phyloP scores from a whole-genome alignment of 2,329 filamentous ascomycete genomes.

The Colletotrichum shisoi region DNA sequence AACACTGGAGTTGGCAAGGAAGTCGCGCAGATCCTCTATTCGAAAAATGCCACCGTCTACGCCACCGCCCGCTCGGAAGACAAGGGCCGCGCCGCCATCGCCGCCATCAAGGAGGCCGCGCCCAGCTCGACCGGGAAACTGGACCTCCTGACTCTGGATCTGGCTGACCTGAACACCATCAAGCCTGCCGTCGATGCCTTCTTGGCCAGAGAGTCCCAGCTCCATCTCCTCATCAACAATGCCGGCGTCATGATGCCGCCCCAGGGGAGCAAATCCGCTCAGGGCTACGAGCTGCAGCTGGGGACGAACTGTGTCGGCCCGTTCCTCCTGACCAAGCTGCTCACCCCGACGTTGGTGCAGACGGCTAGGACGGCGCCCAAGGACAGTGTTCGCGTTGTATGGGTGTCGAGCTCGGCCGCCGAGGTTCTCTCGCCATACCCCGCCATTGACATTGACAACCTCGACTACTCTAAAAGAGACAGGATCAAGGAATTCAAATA shows the following conservation, averaged over 20 bases:
- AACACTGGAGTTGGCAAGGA: slow-evolving; percentile 60
- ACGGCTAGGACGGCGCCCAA: slow-evolving; percentile 46
- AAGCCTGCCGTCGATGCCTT: slow-evolving; percentile 47
- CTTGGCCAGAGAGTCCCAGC: slow-evolving; percentile 44
- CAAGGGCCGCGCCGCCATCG: slow-evolving; percentile 57
- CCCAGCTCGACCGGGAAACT: slow-evolving; percentile 52
- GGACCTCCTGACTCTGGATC: slow-evolving; percentile 57
- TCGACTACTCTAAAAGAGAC: slow-evolving; percentile 44
- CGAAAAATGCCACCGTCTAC: slow-evolving; percentile 63
- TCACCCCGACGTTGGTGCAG: slow-evolving; percentile 48
- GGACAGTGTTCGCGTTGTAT: slow-evolving; percentile 47
- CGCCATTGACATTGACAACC: slow-evolving; percentile 45
- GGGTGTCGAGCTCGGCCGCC: slow-evolving; percentile 47
- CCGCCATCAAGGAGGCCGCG: slow-evolving; percentile 49
- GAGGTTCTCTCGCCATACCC: slow-evolving; percentile 41
- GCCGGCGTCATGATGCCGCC: slow-evolving; percentile 56
- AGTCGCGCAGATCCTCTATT: slow-evolving; percentile 62
- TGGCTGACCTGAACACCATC: slow-evolving; percentile 51
- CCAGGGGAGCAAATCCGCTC: slow-evolving; percentile 51
- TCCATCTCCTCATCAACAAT: slow-evolving; percentile 57
- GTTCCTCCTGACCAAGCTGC: slow-evolving; percentile 51
- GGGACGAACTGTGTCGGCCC: slow-evolving; percentile 52
- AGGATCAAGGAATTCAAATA: slow-evolving; percentile 44
- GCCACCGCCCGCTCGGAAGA: slow-evolving; percentile 58
- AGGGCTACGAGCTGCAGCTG: slow-evolving; percentile 55